Base-by-base conservation (phyloP, 768 basidiomycete genomes). In the Rhodotorula taiwanensis region DNA sequence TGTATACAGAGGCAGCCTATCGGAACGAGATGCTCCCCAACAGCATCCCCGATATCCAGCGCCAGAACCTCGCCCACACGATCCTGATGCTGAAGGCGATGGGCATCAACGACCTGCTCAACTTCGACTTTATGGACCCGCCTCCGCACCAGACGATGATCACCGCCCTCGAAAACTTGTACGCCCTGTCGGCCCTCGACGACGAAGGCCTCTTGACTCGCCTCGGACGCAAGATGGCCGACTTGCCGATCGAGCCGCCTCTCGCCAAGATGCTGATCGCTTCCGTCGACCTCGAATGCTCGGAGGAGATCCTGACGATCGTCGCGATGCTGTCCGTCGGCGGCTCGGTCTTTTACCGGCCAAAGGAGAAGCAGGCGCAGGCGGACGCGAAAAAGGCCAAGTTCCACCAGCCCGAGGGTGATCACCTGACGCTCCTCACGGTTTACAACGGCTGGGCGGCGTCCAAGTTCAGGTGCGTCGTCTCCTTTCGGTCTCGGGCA, bases 321-420 rank as follows among this genome's bases (percentile, higher is more conserved):
- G 92, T 97, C 3, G 94, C 93, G 14, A 99, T 99, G 95, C 79
- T 98, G 44, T 91, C 89, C 5, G 90, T 95, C 34, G 93, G 94
- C 74, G 77, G 77, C 2, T 88, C 84, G 53, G 90, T 98, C 43
- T 99, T 98, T 76, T 98, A 98, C 76, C 84, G 95, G 42, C 95
- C 94, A n/a, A 97, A 98, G 77, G 95, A 98, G 77, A 98, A 98
- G 77, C 95, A 98, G 75, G 92, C 89, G 16, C 94, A 98, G 77
- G 95, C 95, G 0, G 95, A 99, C 76, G 92, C 94, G 41, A 98
- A 99, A 80, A 99, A 98, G 76, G 95, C 95, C 36, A 99, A 99
- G 76, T 99, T 99, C 78, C 94, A 98, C 77, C 90, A 98, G 75
- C 90, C 95, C 1, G 95, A 98, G 78, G 95, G 95, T 14, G 95